Conservation (phyloP, 148 eudicot genomes). For the Gaultheria prostrata region DNA sequence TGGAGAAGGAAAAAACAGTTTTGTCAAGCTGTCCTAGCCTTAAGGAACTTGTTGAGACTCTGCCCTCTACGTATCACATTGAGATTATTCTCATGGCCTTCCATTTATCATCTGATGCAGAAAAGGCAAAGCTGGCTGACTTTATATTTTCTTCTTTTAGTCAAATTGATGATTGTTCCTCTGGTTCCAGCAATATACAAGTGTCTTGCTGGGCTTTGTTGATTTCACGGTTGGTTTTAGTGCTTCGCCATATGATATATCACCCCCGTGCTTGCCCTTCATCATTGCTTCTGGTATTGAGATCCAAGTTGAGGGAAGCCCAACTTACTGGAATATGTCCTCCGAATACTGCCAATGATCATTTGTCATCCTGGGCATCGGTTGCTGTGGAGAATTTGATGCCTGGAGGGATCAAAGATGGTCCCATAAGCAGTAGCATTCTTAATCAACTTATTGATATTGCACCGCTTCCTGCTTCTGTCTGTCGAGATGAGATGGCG, state of each 20-base stretch:
- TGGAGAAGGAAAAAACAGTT: slow-evolving; percentile 54
- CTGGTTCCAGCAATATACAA: slow-evolving; percentile 39
- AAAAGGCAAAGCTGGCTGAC: slow-evolving; percentile 57
- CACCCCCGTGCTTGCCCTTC: slow-evolving; percentile 77
- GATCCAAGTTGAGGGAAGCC: slow-evolving; percentile 61
- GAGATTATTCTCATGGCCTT: slow-evolving; percentile 90
- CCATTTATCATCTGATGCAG: slow-evolving; percentile 81
- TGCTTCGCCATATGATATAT: slow-evolving; percentile 81
- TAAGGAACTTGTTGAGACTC: slow-evolving; percentile 56
- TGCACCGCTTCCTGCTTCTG: slow-evolving; percentile 59
- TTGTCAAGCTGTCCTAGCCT: slow-evolving; percentile 33
- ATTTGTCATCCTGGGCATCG: slow-evolving; percentile 61
- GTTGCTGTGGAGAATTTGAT: slow-evolving; percentile 42
- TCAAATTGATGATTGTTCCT: slow-evolving; percentile 40
- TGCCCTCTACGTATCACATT: slow-evolving; percentile 83
- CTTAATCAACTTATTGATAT: slow-evolving; percentile 79
- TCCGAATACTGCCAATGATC: slow-evolving; percentile 31
- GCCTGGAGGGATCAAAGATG: slow-evolving; percentile 40
- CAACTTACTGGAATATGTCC: slow-evolving; percentile 34
- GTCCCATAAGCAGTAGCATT: slow-evolving; percentile 40
- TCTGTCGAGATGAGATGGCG: slow-evolving; percentile 32
- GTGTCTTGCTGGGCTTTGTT: slow-evolving; percentile 85
- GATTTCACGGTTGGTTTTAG: slow-evolving; percentile 72
- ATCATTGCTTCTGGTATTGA: slow-evolving; percentile 69
- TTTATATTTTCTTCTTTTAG: slow-evolving; percentile 52